A percentile compares a stretch with the other conserved stretches of the same genome.
phyloP scores from a whole-genome alignment of 2,329 filamentous ascomycete species.

The Magnaporthiopsis incrustans region DNA sequence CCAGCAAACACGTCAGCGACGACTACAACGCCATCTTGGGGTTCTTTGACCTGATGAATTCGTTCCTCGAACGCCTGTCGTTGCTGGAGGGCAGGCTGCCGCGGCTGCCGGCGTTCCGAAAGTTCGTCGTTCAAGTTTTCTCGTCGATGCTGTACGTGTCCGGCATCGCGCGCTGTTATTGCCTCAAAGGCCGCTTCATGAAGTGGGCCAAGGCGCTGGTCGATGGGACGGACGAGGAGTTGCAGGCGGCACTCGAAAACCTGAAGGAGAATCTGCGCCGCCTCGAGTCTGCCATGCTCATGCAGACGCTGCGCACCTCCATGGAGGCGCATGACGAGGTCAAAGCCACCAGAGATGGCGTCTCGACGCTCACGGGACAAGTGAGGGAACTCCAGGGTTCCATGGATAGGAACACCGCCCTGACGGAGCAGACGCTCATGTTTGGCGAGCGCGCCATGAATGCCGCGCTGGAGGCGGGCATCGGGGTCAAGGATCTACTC shows the following conservation, averaged over 20 bases:
- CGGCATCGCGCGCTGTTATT: conserved; percentile 9
- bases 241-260: conserved; percentile 8
- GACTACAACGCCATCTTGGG: conserved; percentile 30
- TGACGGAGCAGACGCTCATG: conserved; percentile 4
- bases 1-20: conserved; percentile 21
- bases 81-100: conserved; percentile 10
- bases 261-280: conserved; percentile 9
- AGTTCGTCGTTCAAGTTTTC: conserved; percentile 10
- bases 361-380: not conserved
- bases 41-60: conserved; percentile 24
- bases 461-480: not conserved
- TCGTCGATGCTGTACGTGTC: conserved; percentile 11
- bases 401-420: conserved; percentile 2
- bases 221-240: conserved; percentile 8
- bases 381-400: conserved; percentile 1
- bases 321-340: conserved; percentile 2
- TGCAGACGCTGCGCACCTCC: conserved; percentile 2
- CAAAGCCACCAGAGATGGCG: not conserved
- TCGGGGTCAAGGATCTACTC: not conserved
- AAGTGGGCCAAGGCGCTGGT: conserved; percentile 12
- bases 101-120: conserved; percentile 6
- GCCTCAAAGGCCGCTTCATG: conserved; percentile 8
- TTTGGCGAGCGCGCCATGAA: not conserved
- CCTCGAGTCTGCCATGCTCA: conserved; percentile 4
- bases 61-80: conserved; percentile 9